Evolutionary conservation across 2,329 filamentous ascomycete genomes (phyloP).

Genomic region (Colletotrichum sublineola): DNA sequence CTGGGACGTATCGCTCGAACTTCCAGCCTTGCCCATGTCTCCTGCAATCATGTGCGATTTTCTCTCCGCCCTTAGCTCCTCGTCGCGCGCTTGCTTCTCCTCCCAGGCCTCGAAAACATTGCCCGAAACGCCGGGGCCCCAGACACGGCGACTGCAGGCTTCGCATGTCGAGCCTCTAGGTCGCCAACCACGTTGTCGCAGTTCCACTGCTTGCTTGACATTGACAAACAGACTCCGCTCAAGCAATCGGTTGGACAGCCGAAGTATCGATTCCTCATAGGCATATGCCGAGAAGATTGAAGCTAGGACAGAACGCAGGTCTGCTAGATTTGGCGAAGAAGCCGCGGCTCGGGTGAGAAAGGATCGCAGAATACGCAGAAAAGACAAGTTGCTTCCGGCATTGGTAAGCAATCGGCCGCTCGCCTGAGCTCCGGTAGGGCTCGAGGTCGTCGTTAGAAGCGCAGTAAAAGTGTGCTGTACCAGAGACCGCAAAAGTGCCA

Average conservation of each 20-base stretch:
- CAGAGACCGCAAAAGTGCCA: constrained; percentile 77
- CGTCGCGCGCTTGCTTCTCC: constrained; percentile 65
- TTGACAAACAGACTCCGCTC: constrained; percentile 90
- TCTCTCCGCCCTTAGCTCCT: constrained; percentile 59
- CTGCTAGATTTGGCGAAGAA: constrained; percentile 86
- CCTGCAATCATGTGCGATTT: constrained; percentile 54
- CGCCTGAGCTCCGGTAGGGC: constrained; percentile 52
- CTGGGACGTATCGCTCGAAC: constrained; percentile 28
- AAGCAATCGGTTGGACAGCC: constrained; percentile 86
- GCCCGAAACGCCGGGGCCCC: constrained; percentile 87
- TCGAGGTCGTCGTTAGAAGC: constrained; percentile 81
- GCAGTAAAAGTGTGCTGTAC: constrained; percentile 94
- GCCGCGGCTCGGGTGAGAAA: constrained; percentile 88
- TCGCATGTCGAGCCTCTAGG: constrained; percentile 90
- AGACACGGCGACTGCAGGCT: constrained; percentile 83
- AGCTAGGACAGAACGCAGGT: constrained; percentile 85
- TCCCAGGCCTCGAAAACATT: constrained; percentile 88
- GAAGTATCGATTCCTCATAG: constrained; percentile 91
- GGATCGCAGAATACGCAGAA: constrained; percentile 87
- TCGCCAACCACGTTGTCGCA: constrained; percentile 89
- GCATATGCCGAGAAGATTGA: constrained; percentile 97
- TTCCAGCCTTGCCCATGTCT: constrained; percentile 54
- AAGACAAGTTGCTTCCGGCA: constrained; percentile 75
- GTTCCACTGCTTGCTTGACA: constrained; percentile 79
- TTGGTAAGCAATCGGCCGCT: constrained; percentile 54